Base-by-base conservation (phyloP, 2,329 filamentous ascomycete genomes). In the Pyrenophora tritici-repentis region DNA sequence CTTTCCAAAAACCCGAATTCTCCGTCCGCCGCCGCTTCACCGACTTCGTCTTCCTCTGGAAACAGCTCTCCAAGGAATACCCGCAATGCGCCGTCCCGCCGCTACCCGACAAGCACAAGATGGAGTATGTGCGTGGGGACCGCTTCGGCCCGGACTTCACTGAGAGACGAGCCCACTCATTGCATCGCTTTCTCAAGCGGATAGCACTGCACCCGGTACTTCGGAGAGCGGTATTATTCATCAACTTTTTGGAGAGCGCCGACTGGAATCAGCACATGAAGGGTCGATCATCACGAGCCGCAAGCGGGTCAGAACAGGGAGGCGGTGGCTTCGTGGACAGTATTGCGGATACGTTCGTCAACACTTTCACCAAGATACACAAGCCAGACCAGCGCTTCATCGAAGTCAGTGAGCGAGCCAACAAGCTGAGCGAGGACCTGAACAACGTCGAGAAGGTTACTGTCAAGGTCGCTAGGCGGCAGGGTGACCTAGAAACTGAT, bases 251-350 rank as follows among this genome's bases (percentile, higher is more conserved):
- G 57, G 94, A 99, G 75, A 92, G 88, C 52, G 84, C 83, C 20
- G 94, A 99, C 74, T 99, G 94, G 94, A 97, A 99, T 73, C 89
- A 91, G 29, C 93, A 91, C 39, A 97, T 99, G 92, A 87, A 86
- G 65, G 85, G 85, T 60, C 85, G 91, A 40, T 84, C 87, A 9
- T 81, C 84, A 43, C 83, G 93, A 39, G 83, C 81, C 22, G 83
- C 86, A 55, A 71, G 65, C 47, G 63, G 68, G 26, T 71, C 69
- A 4, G 67, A 71, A 20, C 56, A 62, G 32, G 72, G 70, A 67
- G 81, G 81, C 20, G 81, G 82, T 10, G 87, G 91, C 33, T 90
- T 97, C 36, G 94, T 99, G 64, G 94, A 99, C 71, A 92, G 90
- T 65, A 91, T 97, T 70, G 91, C 94, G 34, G 94, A 99, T 73